Evolutionary conservation across 306 rosid species (phyloP), one percentile per base, ranked within the genome.

Genomic region (Biancaea sappan): DNA sequence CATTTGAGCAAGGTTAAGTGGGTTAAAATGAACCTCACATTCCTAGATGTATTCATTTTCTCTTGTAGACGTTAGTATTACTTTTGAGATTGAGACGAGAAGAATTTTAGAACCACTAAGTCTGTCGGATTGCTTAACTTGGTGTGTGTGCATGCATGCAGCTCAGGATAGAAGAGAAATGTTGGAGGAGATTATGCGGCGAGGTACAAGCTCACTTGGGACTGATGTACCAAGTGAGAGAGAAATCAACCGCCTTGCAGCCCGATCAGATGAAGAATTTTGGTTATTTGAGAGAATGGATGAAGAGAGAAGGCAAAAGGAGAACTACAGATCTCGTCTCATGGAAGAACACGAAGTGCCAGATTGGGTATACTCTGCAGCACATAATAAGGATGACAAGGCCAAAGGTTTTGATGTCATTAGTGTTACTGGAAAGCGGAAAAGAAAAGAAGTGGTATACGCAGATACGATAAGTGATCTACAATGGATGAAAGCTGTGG

Each of bases 261-360:
- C 98, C 40, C 88, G 99, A 70, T 86, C 98, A 26, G 99, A 95
- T 0, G 99, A 92, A 61, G 98, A 92, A 73, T 95, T 86, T 80
- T 92, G 99, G 98, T 51, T 92, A 76, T 95, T 95, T 37, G 99
- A 95, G 88, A 90, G 89, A 79, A 95, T 95, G 99, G 99, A 95
- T 6, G 98, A 92, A 74, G 98, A 92, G 77, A 87, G 99, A 88
- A 83, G 98, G 80, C 97, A 82, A 43, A 90, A 87, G 85, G 99
- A 95, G 86, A 95, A 95, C 58, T 95, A 95, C 81, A 82, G 92
- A 75, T 81, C 92, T 62, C 99, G 99, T 24, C 88, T 95, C 60
- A 87, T 95, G 98, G 98, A 95, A 81, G 99, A 95, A 76, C 93
- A 87, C 7, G 99, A 95, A 85, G 93, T 92, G 59, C 98, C 99